These are phyloP conservation scores for Danielia oregonensis DNA, from an alignment of 805 yeast genomes.

Conservation along the genomic window DNA sequence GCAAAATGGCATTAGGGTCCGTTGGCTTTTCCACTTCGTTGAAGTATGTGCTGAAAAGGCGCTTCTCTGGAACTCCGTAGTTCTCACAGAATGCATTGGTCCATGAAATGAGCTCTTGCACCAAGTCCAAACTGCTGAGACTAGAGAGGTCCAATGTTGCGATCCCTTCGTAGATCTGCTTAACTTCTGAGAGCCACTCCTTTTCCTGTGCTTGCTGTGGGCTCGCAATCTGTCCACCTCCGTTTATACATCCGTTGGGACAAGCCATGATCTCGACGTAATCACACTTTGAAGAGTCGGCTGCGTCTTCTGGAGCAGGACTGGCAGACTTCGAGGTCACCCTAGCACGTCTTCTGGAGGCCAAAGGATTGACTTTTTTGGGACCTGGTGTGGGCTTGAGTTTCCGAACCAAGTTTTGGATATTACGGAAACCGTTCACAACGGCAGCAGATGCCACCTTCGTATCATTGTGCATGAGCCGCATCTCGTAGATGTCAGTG, in stretches of 20 bases:
- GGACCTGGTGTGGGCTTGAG: conserved; percentile 43
- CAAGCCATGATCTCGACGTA: conserved; percentile 97
- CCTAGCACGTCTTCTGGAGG: conserved; percentile 44
- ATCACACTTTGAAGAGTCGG: conserved; percentile 67
- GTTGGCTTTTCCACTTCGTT: conserved; percentile 49
- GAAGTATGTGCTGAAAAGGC: conserved; percentile 46
- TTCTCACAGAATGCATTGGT: conserved; percentile 25
- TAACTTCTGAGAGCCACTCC: conserved; percentile 42
- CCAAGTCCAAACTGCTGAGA: conserved; percentile 6
- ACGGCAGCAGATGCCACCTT: conserved; percentile 53
- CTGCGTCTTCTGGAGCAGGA: conserved; percentile 22
- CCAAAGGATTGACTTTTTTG: conserved; percentile 31
- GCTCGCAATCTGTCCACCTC: conserved; percentile 82
- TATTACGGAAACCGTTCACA: conserved; percentile 89
- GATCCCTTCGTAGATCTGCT: conserved; percentile 31
- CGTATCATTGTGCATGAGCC: conserved; percentile 42
- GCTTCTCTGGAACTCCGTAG: conserved; percentile 25
- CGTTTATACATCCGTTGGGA: conserved; percentile 96
- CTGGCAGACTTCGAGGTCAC: conserved; percentile 12
- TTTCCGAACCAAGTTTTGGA: conserved; percentile 87
- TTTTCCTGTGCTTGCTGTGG: conserved; percentile 37
- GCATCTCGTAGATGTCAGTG: conserved; percentile 68
- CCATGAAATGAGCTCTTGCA: conserved; percentile 28
- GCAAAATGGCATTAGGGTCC: conserved; percentile 43
- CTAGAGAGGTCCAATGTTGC: conserved; percentile 15